Evolutionary conservation across 805 yeast genomes (phyloP), one percentile per base, ranked within the genome.

Genomic region (Metschnikowia orientalis): DNA sequence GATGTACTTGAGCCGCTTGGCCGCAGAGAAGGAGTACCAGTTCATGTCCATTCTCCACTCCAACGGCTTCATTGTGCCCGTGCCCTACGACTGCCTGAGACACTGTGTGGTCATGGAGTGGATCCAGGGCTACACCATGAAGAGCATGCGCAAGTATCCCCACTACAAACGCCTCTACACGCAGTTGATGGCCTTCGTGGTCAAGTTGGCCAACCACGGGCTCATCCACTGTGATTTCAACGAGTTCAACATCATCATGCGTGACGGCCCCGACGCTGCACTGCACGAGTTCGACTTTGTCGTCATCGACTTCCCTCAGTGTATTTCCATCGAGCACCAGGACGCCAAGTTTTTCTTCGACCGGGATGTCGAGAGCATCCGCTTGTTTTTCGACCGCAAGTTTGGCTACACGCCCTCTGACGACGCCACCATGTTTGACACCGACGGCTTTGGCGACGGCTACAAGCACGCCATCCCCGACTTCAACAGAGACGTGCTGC

Each of bases 301-400:
- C 13, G 95, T 92, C 17, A 90, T 92, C 50, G 99, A 92, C 69
- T 92, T 92, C 69, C 99, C 99, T 3, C 99, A 92, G 61, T 90
- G 97, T 76, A 83, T 92, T 11, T 86, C 96, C 14, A 84, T 85
- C 28, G 89, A 83, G 45, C 99, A 92, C 54, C 70, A 67, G 3
- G 96, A 92, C 55, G 97, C 97, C 5, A 81, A 81, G 42, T 74
- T 71, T 37, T 89, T 86, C 57, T 92, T 92, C 59, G 77, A 85
- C 48, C 74, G 99, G 63, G 99, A 92, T 61, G 94, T 92, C 15
- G 84, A 86, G 37, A 89, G 97, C 58, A 79, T 92, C 34, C 71
- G 88, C 42, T 69, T 79, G 28, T 92, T 90, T 52, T 92, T 92
- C 63, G 78, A 70, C 40, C 78, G 77, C 55, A 83, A 83, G 56